These are phyloP conservation scores for Ceratocystis huliohia DNA, from an alignment of 2,329 filamentous ascomycete species.

Conservation along the genomic window DNA sequence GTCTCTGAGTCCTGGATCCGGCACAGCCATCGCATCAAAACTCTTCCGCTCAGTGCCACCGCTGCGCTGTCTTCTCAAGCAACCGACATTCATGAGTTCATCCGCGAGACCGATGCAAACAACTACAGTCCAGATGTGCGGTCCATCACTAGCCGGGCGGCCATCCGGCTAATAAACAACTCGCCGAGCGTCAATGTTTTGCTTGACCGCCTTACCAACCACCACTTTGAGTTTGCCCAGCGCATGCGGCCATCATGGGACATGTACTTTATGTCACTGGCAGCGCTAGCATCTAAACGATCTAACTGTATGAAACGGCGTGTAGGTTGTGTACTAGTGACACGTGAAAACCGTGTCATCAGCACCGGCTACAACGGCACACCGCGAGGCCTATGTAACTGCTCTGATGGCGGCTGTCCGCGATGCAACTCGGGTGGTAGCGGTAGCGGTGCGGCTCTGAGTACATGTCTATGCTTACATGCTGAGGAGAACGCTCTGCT, in stretches of 20 bases:
- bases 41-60: slow-evolving; percentile 7
- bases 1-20: slow-evolving; percentile 72
- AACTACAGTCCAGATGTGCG: slow-evolving; percentile 59
- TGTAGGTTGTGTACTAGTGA: slow-evolving; percentile 85
- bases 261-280: slow-evolving; percentile 96
- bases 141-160: slow-evolving; percentile 65
- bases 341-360: slow-evolving; percentile 69
- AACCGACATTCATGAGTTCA: slow-evolving; percentile 41
- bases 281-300: slow-evolving; percentile 75
- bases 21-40: slow-evolving; percentile 42
- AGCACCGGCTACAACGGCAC: slow-evolving; percentile 97
- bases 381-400: slow-evolving; percentile 78
- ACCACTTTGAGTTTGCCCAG: slow-evolving; percentile 65
- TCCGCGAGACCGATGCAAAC: slow-evolving; percentile 52
- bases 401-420: slow-evolving; percentile 78
- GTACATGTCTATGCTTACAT: slow-evolving; percentile 90
- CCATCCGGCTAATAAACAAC: slow-evolving; percentile 77
- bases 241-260: slow-evolving; percentile 88
- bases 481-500: slow-evolving; percentile 95
- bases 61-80: slow-evolving; percentile 24
- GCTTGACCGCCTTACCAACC: slow-evolving; percentile 55
- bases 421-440: slow-evolving; percentile 69
- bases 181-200: slow-evolving; percentile 59
- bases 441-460: slow-evolving; percentile 53
- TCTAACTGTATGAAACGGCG: slow-evolving; percentile 98